phyloP scores from a whole-genome alignment of 495 filamentous ascomycete genomes.

The Pseudevernia furfuracea region DNA sequence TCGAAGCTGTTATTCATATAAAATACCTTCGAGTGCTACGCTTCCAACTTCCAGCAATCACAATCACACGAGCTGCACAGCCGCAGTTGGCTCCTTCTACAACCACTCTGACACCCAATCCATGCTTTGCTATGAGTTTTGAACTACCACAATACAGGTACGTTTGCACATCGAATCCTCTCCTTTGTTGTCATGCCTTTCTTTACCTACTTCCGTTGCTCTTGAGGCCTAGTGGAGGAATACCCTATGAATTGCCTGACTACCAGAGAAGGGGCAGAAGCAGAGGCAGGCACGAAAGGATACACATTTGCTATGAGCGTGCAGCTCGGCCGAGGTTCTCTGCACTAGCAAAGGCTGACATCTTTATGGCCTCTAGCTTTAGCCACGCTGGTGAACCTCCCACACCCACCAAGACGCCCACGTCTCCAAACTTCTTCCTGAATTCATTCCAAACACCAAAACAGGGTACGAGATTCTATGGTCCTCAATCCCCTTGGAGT shows the following conservation, averaged over 20 bases:
- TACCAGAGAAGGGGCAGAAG: not conserved
- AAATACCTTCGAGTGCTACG: not conserved
- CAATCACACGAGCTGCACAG: not conserved
- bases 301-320: slow-evolving; percentile 14
- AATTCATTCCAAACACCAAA: slow-evolving; percentile 62
- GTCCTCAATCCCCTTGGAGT: slow-evolving; percentile 46
- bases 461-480: slow-evolving; percentile 46
- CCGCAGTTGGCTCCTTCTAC: not conserved
- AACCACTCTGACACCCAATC: not conserved
- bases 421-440: slow-evolving; percentile 53
- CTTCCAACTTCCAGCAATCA: not conserved
- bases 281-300: not conserved
- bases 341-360: slow-evolving; percentile 8
- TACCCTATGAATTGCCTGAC: not conserved
- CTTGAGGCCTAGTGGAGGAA: not conserved
- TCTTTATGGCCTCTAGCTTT: slow-evolving; percentile 48
- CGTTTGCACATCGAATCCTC: slow-evolving; percentile 25
- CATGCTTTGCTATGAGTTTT: slow-evolving; percentile 54
- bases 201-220: too few species aligned
- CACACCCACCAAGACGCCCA: slow-evolving; percentile 69
- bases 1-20: not conserved
- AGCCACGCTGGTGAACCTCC: slow-evolving; percentile 71
- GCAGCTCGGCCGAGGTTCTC: not conserved
- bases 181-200: not conserved
- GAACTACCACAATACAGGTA: slow-evolving; percentile 68